phyloP scores from a whole-genome alignment of 2,329 filamentous ascomycete species.

The Incumbomyces lentus region DNA sequence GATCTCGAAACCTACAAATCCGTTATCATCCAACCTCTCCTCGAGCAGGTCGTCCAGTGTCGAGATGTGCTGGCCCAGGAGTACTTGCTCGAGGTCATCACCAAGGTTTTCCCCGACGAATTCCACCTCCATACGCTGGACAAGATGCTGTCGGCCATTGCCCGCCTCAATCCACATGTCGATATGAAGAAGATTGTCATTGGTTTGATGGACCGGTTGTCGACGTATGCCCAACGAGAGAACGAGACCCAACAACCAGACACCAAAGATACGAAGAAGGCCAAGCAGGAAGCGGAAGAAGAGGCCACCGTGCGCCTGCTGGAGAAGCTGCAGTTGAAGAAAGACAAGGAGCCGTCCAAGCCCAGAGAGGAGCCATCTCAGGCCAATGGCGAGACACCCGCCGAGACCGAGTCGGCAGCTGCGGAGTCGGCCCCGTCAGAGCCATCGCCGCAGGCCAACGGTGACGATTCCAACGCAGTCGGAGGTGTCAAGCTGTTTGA shows the following conservation, averaged over 20 bases:
- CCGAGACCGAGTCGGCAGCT: constrained; percentile 10
- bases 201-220: constrained; percentile 91
- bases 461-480: constrained; percentile 25
- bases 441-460: constrained; percentile 23
- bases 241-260: constrained; percentile 48
- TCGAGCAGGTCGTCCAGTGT: constrained; percentile 97
- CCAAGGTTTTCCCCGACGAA: constrained; percentile 96
- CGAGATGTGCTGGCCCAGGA: constrained; percentile 94
- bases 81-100: constrained; percentile 95
- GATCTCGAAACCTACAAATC: constrained; percentile 91
- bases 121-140: constrained; percentile 96
- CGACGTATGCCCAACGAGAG: constrained; percentile 87
- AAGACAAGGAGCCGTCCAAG: constrained; percentile 21
- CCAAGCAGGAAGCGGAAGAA: constrained; percentile 68
- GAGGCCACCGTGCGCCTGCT: constrained; percentile 70
- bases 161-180: constrained; percentile 86
- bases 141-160: constrained; percentile 85
- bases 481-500: constrained; percentile 83
- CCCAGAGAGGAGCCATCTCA: constrained; percentile 19
- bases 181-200: constrained; percentile 98
- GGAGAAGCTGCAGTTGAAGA: constrained; percentile 60
- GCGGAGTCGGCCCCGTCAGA: constrained; percentile 22
- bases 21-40: constrained; percentile 71
- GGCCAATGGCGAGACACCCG: constrained; percentile 27
- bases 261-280: constrained; percentile 38